Evolutionary conservation across 2,329 filamentous ascomycete genomes (phyloP).

Genomic region (Phialemoniopsis sp.): DNA sequence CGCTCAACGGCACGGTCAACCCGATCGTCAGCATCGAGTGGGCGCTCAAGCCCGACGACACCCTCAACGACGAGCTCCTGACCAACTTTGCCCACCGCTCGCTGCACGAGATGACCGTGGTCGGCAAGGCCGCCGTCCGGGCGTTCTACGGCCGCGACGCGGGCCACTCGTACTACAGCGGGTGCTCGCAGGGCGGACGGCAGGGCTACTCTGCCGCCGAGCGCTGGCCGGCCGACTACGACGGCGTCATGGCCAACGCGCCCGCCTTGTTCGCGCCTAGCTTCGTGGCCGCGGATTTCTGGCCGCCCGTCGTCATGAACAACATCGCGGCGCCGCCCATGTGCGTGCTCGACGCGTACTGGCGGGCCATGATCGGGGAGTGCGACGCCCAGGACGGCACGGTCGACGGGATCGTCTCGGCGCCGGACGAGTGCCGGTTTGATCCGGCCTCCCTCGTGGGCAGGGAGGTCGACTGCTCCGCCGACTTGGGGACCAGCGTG

Average conservation of each 20-base stretch:
- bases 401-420: slow-evolving; percentile 35
- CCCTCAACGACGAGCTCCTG: slow-evolving; percentile 14
- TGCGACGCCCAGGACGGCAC: slow-evolving; percentile 40
- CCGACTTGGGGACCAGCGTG: slow-evolving; percentile 9
- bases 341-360: slow-evolving; percentile 30
- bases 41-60: slow-evolving; percentile 4
- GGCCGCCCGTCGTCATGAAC: slow-evolving; percentile 27
- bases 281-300: slow-evolving; percentile 14
- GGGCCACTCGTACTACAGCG: slow-evolving; percentile 47
- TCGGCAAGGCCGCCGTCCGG: slow-evolving; percentile 42
- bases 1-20: slow-evolving; percentile 7
- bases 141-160: slow-evolving; percentile 40
- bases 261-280: slow-evolving; percentile 33
- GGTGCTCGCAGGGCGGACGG: slow-evolving; percentile 51
- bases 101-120: slow-evolving; percentile 39
- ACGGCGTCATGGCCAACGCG: slow-evolving; percentile 44
- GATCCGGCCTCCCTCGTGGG: slow-evolving; percentile 21
- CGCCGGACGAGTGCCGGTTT: slow-evolving; percentile 28
- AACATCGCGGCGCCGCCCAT: slow-evolving; percentile 16
- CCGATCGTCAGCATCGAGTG: too few relatives aligned
- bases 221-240: slow-evolving; percentile 47
- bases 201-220: slow-evolving; percentile 49
- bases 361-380: slow-evolving; percentile 25
- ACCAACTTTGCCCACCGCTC: slow-evolving; percentile 26
- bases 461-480: slow-evolving; percentile 8